phyloP scores from a whole-genome alignment of 1,284 basidiomycete species.

The Dichomitus squalens region DNA sequence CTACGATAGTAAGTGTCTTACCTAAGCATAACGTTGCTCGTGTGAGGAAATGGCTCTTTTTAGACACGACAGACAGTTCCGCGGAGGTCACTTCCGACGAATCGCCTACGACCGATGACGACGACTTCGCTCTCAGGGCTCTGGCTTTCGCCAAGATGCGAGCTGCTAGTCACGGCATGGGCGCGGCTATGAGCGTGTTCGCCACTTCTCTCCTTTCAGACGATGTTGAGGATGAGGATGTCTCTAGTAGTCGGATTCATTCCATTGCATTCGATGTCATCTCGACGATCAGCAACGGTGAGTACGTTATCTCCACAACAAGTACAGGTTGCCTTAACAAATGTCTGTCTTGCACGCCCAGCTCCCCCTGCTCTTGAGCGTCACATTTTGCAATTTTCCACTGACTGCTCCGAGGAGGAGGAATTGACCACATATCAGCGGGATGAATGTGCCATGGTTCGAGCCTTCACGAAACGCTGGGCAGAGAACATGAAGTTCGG shows the following conservation, averaged over 20 bases:
- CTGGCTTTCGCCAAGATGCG: slow-evolving; percentile 10
- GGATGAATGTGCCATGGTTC: slow-evolving; percentile 3
- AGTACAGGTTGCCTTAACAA: neutral
- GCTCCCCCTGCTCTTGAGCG: slow-evolving; percentile 6
- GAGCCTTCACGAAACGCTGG: slow-evolving; percentile 9
- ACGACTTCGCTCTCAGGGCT: slow-evolving; percentile 2
- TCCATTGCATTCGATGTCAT: slow-evolving; percentile 1
- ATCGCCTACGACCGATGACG: neutral
- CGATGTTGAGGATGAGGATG: neutral
- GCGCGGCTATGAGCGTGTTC: slow-evolving; percentile 5
- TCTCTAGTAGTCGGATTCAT: neutral
- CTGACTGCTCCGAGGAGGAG: neutral
- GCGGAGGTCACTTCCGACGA: neutral
- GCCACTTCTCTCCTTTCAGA: neutral
- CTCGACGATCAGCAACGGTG: slow-evolving; percentile 4
- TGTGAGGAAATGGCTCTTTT: neutral
- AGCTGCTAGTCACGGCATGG: slow-evolving; percentile 3
- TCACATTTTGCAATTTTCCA: neutral
- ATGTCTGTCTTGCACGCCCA: neutral
- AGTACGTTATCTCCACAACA: neutral
- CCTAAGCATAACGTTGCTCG: no score
- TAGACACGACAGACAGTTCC: neutral
- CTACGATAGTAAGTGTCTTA: neutral
- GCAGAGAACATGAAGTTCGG: slow-evolving; percentile 1
- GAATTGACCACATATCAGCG: neutral